These are phyloP conservation scores for Termitomyces sp. DNA, from an alignment of 768 basidiomycete genomes.

Conservation along the genomic window DNA sequence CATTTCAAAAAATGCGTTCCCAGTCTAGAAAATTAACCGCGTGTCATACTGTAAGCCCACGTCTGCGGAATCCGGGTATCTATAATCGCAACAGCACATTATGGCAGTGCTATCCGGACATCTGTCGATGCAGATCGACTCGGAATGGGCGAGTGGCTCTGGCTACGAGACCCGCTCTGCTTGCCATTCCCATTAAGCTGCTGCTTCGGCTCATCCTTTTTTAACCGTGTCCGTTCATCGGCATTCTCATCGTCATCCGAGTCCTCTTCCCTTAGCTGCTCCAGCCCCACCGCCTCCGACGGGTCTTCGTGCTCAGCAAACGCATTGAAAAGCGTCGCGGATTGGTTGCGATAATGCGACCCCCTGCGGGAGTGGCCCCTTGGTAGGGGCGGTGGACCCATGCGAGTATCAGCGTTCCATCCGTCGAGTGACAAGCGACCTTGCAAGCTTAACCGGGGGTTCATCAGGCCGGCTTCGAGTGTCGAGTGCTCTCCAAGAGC, in stretches of 20 bases:
- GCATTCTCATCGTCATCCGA: slow-evolving; percentile 34
- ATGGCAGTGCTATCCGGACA: slow-evolving; percentile 10
- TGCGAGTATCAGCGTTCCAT: slow-evolving; percentile 43
- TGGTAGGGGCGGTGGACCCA: slow-evolving; percentile 22
- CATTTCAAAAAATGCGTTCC: background rate
- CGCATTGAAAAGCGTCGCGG: slow-evolving; percentile 65
- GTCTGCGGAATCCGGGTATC: slow-evolving; percentile 10
- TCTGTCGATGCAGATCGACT: slow-evolving; percentile 13
- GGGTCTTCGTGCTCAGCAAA: slow-evolving; percentile 53
- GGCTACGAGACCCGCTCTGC: slow-evolving; percentile 42
- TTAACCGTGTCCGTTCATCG: slow-evolving; percentile 39
- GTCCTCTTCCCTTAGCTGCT: slow-evolving; percentile 63
- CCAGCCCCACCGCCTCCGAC: slow-evolving; percentile 45
- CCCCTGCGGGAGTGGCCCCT: slow-evolving; percentile 51
- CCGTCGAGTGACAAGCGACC: slow-evolving; percentile 79
- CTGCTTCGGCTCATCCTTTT: slow-evolving; percentile 16
- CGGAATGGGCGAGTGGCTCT: slow-evolving; percentile 45
- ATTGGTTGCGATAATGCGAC: slow-evolving; percentile 62
- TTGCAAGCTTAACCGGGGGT: slow-evolving; percentile 76
- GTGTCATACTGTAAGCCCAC: slow-evolving; percentile 15
- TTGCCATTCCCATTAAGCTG: slow-evolving; percentile 14
- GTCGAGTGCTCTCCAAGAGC: slow-evolving; percentile 37
- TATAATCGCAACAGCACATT: slow-evolving; percentile 3
- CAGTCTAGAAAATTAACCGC: slow-evolving; percentile 9
- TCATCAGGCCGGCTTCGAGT: slow-evolving; percentile 62